phyloP scores from a whole-genome alignment of 108 stramenopile genomes.

The Skeletonema tropicum region DNA sequence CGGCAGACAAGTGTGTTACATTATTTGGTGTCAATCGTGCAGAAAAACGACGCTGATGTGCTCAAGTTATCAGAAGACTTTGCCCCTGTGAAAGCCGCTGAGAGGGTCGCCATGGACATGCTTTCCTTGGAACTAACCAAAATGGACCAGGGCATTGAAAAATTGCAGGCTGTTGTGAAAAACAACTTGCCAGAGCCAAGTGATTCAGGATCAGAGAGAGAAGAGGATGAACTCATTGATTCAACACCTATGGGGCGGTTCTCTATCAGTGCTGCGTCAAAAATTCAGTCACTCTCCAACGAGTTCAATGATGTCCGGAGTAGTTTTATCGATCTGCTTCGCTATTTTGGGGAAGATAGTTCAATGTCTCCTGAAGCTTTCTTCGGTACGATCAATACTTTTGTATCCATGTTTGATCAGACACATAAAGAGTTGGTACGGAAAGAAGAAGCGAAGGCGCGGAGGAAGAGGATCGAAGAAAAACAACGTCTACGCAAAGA shows the following conservation, averaged over 20 bases:
- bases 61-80: constrained; percentile 45
- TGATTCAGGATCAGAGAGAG: constrained; percentile 13
- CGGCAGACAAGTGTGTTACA: constrained; percentile 51
- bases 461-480: constrained; percentile 43
- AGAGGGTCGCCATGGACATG: constrained; percentile 46
- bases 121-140: constrained; percentile 36
- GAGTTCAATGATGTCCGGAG: constrained; percentile 24
- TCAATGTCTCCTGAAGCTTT: constrained; percentile 40
- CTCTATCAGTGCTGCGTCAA: constrained; percentile 33
- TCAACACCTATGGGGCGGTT: constrained; percentile 41
- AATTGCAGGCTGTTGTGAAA: constrained; percentile 27
- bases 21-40: constrained; percentile 51
- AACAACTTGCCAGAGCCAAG: constrained; percentile 9
- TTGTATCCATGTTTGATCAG: constrained; percentile 51
- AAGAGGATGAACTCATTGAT: constrained; percentile 34
- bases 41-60: constrained; percentile 53
- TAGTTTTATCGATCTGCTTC: constrained; percentile 29
- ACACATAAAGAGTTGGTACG: constrained; percentile 37
- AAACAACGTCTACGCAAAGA: constrained; percentile 24
- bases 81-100: constrained; percentile 46
- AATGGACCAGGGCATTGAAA: constrained; percentile 25
- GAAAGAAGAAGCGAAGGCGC: constrained; percentile 44
- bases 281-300: constrained; percentile 21
- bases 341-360: constrained; percentile 45
- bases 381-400: constrained; percentile 48